Base-by-base conservation (phyloP, 805 yeast genomes). In the Yamadazyma scolyti region DNA sequence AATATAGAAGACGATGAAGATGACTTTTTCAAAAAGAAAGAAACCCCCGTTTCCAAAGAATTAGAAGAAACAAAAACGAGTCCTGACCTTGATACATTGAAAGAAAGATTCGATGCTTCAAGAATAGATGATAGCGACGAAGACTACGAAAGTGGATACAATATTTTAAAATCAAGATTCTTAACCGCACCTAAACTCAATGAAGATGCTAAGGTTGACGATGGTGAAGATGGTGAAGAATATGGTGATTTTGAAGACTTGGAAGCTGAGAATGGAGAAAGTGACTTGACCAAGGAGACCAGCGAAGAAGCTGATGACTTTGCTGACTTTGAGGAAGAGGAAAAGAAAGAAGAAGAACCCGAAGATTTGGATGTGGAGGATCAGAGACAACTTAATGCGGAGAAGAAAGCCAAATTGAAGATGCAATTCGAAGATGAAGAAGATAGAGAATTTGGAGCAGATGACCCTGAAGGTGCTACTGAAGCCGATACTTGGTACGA, bases 401-500 rank as follows among this genome's bases (percentile, higher is more conserved):
- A 81, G 39, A 88, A 84, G 66, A 94, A 93, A 50, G 97, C 89
- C 42, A 80, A 84, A 48, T 68, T 90, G 37, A 79, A 88, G 37
- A 69, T 85, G 48, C 97, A 93, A 53, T 87, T 93, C 50, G 97
- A 93, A 51, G 87, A 79, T 31, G 87, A 80, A 53, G 88, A 80
- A 46, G 72, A 66, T 36, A 50, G 71, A 9, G 72, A 67, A 36
- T 76, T 77, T 44, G 85, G 84, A 11, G 87, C 79, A 16, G 85
- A 81, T 40, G 95, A 86, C 41, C 85, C 85, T 9, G 88, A 84
- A 52, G 81, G 75, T 34, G 62, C 53, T 30, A 55, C 58, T 14
- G 94, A 84, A 51, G 87, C 86, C 34, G 97, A 90, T 48, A 88
- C 96, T 0, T 93, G 98, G 98, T 93, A 90, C 55, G 97, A 90